Evolutionary conservation across 106 monocot genomes (phyloP).

Genomic region (Acanthochlamys bracteata): DNA sequence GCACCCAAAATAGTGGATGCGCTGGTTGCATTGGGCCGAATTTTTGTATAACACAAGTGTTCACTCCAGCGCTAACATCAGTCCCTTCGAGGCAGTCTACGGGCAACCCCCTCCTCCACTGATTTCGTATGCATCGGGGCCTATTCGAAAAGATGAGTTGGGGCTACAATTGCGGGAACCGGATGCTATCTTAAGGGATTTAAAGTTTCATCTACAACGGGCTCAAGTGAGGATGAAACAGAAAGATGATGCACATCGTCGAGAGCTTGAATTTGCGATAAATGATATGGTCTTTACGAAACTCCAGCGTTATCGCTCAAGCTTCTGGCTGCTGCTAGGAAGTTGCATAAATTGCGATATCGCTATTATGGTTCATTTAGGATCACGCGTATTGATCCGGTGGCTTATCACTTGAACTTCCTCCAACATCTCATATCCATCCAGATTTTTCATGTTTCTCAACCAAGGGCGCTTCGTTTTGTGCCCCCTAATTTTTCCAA

Average conservation of each 20-base stretch:
- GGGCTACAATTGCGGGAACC: background rate
- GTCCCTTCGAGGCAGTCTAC: conserved; percentile 3
- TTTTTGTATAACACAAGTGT: background rate
- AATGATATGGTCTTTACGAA: background rate
- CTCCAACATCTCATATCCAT: background rate
- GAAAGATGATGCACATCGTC: background rate
- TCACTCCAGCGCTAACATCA: background rate
- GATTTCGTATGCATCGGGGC: background rate
- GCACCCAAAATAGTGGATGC: no score
- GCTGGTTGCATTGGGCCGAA: background rate
- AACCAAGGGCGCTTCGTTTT: background rate
- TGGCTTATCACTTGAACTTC: background rate
- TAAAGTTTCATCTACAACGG: background rate
- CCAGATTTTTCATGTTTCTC: background rate
- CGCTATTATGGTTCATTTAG: no score
- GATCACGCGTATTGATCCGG: no score
- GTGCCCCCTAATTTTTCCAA: background rate
- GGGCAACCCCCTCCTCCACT: background rate
- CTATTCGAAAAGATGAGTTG: background rate
- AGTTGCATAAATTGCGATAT: no score
- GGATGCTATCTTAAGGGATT: background rate
- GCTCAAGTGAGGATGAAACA: background rate
- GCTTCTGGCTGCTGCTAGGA: background rate
- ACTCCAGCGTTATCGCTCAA: background rate
- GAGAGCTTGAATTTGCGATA: background rate